Evolutionary conservation across 2,329 filamentous ascomycete species (phyloP), one percentile per base, ranked within the genome.

Genomic region (Sarocladium brachiariae): DNA sequence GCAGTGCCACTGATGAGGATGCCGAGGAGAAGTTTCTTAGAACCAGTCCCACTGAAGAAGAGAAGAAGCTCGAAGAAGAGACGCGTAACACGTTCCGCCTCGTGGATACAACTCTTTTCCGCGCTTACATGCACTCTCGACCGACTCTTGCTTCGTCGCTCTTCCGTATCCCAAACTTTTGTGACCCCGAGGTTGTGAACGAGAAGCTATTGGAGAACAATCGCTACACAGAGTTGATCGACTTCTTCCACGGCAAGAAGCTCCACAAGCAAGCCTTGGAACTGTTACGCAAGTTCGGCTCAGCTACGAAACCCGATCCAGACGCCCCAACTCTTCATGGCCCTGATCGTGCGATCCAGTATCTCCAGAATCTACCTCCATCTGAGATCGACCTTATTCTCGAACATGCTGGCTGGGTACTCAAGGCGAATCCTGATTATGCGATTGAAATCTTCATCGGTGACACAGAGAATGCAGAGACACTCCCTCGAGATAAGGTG

Each of bases 111-210:
- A 92, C 91, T 1, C 77, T 99, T 0, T 97, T 99, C 72, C 83
- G 92, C 14, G 87, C 89, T 0, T 95, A 96, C 66, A 97, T 99
- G 91, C 89, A 92, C 61, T 89, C 87, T 3, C 84, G 84, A 7
- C 92, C 93, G 4, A 83, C 86, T 5, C 75, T 99, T 10, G 90
- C 90, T 3, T 87, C 88, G 2, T 89, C 91, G 0, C 77, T 99
- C 0, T 97, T 99, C 71, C 89, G 93, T 21, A 89, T 97, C 49
- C 86, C 91, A 62, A 99, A 99, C 65, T 97, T 96, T 63, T 97
- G 93, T 65, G 92, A 99, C 59, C 92, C 93, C 0, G 86, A 89
- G 25, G 93, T 97, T 2, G 92, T 99, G 19, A 93, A 96, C 63
- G 88, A 96, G 66, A 90, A 90, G 59, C 73, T 99, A 4, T 83